These are phyloP conservation scores for Helicosporidium sp. DNA, from an alignment of 139 green algal species.

Conservation along the genomic window DNA sequence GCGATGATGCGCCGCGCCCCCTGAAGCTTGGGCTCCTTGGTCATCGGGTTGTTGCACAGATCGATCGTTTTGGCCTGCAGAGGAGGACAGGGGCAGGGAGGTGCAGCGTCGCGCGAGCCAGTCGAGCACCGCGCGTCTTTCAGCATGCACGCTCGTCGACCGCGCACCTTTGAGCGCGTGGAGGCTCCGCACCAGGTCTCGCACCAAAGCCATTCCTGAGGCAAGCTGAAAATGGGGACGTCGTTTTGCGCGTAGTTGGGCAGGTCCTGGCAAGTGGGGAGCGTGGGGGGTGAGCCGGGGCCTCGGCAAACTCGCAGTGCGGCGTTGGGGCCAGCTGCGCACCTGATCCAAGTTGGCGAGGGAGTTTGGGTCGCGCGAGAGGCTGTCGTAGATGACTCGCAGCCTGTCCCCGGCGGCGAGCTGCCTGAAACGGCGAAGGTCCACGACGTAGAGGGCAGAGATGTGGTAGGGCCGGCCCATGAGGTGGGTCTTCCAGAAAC, in stretches of 20 bases:
- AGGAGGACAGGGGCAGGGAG: slow-evolving; percentile 31
- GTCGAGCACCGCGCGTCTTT: background rate
- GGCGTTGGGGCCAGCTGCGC: too few species aligned
- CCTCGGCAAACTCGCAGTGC: too few species aligned
- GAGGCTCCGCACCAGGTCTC: slow-evolving; percentile 94
- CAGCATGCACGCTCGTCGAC: too few species aligned
- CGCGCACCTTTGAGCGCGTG: slow-evolving; percentile 22
- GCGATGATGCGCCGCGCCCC: slow-evolving; percentile 70
- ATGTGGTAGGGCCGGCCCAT: slow-evolving; percentile 92
- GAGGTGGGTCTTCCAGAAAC: slow-evolving; percentile 92
- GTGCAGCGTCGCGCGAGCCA: background rate
- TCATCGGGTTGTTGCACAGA: slow-evolving; percentile 98
- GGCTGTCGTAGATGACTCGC: slow-evolving; percentile 79
- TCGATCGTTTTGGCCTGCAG: slow-evolving; percentile 95
- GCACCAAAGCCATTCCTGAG: slow-evolving; percentile 95
- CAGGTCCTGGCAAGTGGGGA: slow-evolving; percentile 73
- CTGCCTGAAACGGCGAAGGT: slow-evolving; percentile 70
- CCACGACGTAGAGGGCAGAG: slow-evolving; percentile 83
- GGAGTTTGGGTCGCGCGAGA: slow-evolving; percentile 83
- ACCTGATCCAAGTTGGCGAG: slow-evolving; percentile 88
- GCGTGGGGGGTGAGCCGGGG: too few species aligned
- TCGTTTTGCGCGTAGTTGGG: slow-evolving; percentile 87
- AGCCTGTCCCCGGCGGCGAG: slow-evolving; percentile 60
- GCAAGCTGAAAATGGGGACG: slow-evolving; percentile 80
- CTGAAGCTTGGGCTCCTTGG: slow-evolving; percentile 96